These are phyloP conservation scores for Elasticomyces elasticus DNA, from an alignment of 495 filamentous ascomycete genomes.

Conservation along the genomic window DNA sequence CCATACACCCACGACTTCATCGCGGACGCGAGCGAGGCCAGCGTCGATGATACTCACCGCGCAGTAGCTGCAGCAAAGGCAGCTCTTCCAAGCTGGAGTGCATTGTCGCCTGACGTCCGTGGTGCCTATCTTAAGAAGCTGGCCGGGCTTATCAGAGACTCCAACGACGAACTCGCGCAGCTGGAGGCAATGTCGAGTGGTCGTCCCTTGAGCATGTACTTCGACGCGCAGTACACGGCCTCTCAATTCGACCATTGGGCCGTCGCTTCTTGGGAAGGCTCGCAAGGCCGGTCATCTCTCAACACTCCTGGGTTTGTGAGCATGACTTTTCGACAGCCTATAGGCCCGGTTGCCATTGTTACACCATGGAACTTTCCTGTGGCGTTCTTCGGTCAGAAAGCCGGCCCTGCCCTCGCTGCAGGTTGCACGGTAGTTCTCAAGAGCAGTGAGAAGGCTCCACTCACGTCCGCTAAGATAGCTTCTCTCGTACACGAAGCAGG, in stretches of 20 bases:
- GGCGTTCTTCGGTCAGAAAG: slow-evolving; percentile 25
- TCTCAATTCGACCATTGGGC: slow-evolving; percentile 21
- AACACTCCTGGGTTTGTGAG: slow-evolving; percentile 28
- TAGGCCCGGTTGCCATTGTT: slow-evolving; percentile 32
- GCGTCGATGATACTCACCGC: slow-evolving; percentile 42
- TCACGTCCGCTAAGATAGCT: slow-evolving; percentile 29
- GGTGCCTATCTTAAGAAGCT: slow-evolving; percentile 41
- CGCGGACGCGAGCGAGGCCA: slow-evolving; percentile 41
- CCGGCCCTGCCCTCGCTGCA: slow-evolving; percentile 29
- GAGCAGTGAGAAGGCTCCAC: slow-evolving; percentile 31
- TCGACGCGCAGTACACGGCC: slow-evolving; percentile 27
- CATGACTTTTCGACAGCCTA: slow-evolving; percentile 30
- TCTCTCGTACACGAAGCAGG: slow-evolving; percentile 28
- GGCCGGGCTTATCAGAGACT: slow-evolving; percentile 39
- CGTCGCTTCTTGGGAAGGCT: slow-evolving; percentile 20
- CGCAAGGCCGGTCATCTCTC: slow-evolving; percentile 25
- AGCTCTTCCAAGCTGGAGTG: background rate
- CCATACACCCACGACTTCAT: slow-evolving; percentile 38
- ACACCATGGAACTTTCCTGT: slow-evolving; percentile 35
- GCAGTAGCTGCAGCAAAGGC: slow-evolving; percentile 49
- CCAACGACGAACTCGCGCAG: slow-evolving; percentile 40
- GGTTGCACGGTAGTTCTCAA: slow-evolving; percentile 33
- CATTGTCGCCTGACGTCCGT: background rate
- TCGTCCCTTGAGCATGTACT: slow-evolving; percentile 32
- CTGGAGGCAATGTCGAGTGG: slow-evolving; percentile 49